Base-by-base conservation (phyloP, 2,329 filamentous ascomycete species). In the Allantophomopsis lycopodina region DNA sequence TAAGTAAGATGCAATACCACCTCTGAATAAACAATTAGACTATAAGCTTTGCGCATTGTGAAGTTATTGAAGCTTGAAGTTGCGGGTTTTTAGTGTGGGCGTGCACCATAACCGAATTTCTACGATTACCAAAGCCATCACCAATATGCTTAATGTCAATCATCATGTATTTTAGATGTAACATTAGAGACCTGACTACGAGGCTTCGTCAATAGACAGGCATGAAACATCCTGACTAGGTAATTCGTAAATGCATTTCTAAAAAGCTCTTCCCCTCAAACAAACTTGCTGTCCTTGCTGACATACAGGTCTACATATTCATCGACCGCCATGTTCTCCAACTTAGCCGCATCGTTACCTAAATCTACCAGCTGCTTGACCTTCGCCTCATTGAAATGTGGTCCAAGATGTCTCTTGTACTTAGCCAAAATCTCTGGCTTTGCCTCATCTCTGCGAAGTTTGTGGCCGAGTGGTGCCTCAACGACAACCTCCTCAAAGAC, bases 361-460 rank as follows among this genome's bases (percentile, higher is more conserved):
- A 96, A 66, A 49, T 85, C 72, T 38, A 95, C 72, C 40, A 98
- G 71, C 66, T 91, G 71, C 65, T 89, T 74, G 38, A 95, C 85
- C 56, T 79, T 78, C 37, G 71, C 68, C 58, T 83, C 71, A 44
- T 76, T 68, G 62, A 83, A 93, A 68, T 95, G 89, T 40, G 83
- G 83, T 53, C 73, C 74, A 38, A 96, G 68, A 64, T 98, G 91
- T 59, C 84, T 79, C 79, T 88, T 82, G 70, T 86, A 98, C 73
- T 98, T 98, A 61, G 77, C 79, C 52, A 96, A 66, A 52, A 98
- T 95, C 64, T 94, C 84, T 43, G 91, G 91, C 76, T 96, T 96
- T 52, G 91, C 91, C 73, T 98, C 91, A 54, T 95, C 88, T 54
- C 89, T 78, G 49, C 91, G 73, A 56, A 91, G 71, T 49, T 82